Conservation (phyloP, 2,329 filamentous ascomycete genomes). For the Penicillium sp. region DNA sequence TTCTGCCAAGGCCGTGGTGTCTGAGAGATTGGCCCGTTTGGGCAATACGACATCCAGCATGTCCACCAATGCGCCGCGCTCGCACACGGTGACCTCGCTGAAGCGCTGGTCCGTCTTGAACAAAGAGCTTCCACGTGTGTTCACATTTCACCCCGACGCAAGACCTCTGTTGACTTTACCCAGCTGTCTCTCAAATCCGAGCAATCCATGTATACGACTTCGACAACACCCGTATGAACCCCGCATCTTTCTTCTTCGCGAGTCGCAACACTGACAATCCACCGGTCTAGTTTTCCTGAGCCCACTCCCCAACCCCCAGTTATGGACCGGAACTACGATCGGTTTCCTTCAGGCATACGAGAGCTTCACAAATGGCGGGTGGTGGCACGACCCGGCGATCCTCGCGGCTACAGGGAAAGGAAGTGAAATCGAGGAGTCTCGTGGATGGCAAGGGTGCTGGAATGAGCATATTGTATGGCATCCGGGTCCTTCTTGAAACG, state of each 20-base stretch:
- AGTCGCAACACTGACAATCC: neutral
- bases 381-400: conserved; percentile 94
- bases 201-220: conserved; percentile 94
- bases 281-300: conserved; percentile 73
- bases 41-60: conserved; percentile 17
- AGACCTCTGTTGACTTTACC: neutral
- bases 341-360: conserved; percentile 74
- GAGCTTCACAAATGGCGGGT: conserved; percentile 77
- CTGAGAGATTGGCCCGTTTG: conserved; percentile 27
- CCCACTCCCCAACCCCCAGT: conserved; percentile 79
- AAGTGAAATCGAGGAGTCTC: conserved; percentile 73
- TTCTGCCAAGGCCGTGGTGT: conserved; percentile 38
- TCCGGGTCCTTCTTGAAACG: conserved; percentile 2
- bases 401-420: conserved; percentile 84
- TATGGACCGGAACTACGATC: conserved; percentile 80
- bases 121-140: conserved; percentile 66
- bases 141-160: neutral
- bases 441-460: conserved; percentile 93
- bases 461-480: conserved; percentile 77
- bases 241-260: neutral
- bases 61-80: conserved; percentile 23
- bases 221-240: conserved; percentile 76
- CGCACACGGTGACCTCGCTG: conserved; percentile 68
- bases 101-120: conserved; percentile 80
- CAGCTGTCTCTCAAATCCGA: conserved; percentile 67